phyloP scores from a whole-genome alignment of 2,329 filamentous ascomycete species.

The Chalaropsis thielavioides region DNA sequence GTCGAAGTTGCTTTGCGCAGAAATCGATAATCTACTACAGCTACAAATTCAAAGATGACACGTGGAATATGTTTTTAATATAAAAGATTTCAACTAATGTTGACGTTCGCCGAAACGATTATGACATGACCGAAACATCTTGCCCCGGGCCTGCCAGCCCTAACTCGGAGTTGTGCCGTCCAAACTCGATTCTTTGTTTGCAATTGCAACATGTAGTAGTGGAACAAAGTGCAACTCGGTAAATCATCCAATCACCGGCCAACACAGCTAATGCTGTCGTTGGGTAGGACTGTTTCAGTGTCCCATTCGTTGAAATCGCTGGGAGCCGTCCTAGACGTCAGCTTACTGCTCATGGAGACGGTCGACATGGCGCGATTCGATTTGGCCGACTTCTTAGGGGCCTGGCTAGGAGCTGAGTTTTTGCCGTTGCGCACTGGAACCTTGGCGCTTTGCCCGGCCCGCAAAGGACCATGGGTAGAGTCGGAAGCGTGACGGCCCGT shows the following conservation, averaged over 20 bases:
- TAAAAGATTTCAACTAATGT: too few species aligned
- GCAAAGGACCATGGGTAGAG: not conserved
- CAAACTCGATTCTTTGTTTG: too few species aligned
- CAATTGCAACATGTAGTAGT: too few species aligned
- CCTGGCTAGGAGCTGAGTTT: constrained; percentile 7
- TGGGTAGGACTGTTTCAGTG: constrained; percentile 39
- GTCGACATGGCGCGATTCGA: not conserved
- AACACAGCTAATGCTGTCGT: constrained; percentile 49
- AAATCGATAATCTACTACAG: too few species aligned
- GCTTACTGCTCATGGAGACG: constrained; percentile 17
- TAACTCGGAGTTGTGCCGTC: too few species aligned
- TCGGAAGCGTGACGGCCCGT: not conserved
- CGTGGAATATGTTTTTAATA: too few species aligned
- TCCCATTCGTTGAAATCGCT: constrained; percentile 31
- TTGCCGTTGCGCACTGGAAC: not conserved
- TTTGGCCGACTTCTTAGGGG: not conserved
- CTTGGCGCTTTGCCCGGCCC: not conserved
- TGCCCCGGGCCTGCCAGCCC: too few species aligned
- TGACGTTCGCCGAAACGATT: too few species aligned
- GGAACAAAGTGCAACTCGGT: not conserved
- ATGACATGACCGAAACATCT: too few species aligned
- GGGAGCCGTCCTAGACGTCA: constrained; percentile 30
- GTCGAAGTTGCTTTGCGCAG: too few species aligned
- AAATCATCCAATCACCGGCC: constrained; percentile 24
- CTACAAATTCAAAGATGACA: too few species aligned